A percentile compares a stretch with the other conserved stretches of the same genome.
Conservation (phyloP, 2,329 filamentous ascomycete species). For the Aspergillus hortae region DNA sequence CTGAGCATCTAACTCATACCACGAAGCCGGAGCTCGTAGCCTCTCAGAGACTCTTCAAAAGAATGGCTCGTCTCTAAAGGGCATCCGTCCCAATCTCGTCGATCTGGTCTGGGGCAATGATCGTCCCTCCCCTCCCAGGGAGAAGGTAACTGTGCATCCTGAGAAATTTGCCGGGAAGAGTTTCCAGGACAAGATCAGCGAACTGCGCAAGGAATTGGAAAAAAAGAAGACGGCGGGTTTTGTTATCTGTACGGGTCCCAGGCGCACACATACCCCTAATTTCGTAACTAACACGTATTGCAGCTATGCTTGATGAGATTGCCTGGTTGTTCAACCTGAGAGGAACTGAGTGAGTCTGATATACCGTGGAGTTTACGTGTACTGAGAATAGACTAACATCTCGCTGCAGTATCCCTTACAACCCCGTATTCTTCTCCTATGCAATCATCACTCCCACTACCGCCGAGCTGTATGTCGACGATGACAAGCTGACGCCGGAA, state of each 20-base stretch:
- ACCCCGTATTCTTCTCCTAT: constrained; percentile 98
- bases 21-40: constrained; percentile 62
- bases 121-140: constrained; percentile 69
- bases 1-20: not conserved
- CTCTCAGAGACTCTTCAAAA: constrained; percentile 83
- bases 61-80: constrained; percentile 71
- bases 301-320: constrained; percentile 86
- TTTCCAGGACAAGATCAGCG: constrained; percentile 76
- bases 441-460: constrained; percentile 74
- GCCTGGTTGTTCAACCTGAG: constrained; percentile 98
- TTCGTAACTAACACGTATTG: constrained; percentile 11
- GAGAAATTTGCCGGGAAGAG: constrained; percentile 76
- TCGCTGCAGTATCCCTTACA: constrained; percentile 72
- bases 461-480: constrained; percentile 80
- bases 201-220: constrained; percentile 83
- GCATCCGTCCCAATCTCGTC: constrained; percentile 79
- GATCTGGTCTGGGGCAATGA: constrained; percentile 80
- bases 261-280: too few species aligned
- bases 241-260: constrained; percentile 60
- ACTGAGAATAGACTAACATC: constrained; percentile 5
- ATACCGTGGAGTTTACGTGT: not conserved
- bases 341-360: constrained; percentile 66
- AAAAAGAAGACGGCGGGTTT: constrained; percentile 87
- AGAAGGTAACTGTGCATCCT: constrained; percentile 69
- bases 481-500: constrained; percentile 68